Base-by-base conservation (phyloP, 2,329 filamentous ascomycete species). In the Hypoxylon rubiginosum region DNA sequence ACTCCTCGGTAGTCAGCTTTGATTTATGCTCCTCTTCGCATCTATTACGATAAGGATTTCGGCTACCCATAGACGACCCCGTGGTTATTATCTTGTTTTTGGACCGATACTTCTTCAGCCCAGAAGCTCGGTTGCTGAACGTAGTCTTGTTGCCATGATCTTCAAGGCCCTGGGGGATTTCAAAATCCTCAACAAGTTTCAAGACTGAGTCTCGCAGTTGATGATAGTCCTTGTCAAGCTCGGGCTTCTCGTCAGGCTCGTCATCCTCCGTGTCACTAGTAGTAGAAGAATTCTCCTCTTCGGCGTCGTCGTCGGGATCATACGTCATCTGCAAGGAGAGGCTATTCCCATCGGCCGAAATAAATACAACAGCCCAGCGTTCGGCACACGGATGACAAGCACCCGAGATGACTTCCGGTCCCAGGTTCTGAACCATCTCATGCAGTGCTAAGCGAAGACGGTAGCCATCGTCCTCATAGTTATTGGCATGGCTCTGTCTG, bases 161-260 rank as follows among this genome's bases (percentile, higher is more conserved):
- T 49, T 90, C 87, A 10, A 90, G 79, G 45, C 86, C 88, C 57
- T 91, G 88, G 0, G 91, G 90, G 46, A 94, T 92, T 73, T 96
- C 92, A 66, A 91, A 94, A 68, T 97, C 92, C 73, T 93, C 88
- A 0, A 96, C 91, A 4, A 97, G 83, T 75, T 91, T 94, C 64
- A 93, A 81, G 57, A 97, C 92, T 0, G 92, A 92, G 65, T 93
- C 90, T 62, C 94, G 90, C 3, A 97, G 80, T 68, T 92, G 91
- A 74, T 94, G 91, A 71, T 94, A 94, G 73, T 94, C 92, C 72
- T 91, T 92, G 76, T 92, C 90, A 3, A 93, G 82, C 56, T 92
- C 91, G 0, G 86, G 83, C 2, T 83, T 82, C 48, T 87, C 84
- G 5, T 86, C 84, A 17, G 85, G 84, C 28, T 90, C 88, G 4